These are phyloP conservation scores for Pouteria glomerata DNA, from an alignment of 148 eudicot genomes.

Conservation along the genomic window DNA sequence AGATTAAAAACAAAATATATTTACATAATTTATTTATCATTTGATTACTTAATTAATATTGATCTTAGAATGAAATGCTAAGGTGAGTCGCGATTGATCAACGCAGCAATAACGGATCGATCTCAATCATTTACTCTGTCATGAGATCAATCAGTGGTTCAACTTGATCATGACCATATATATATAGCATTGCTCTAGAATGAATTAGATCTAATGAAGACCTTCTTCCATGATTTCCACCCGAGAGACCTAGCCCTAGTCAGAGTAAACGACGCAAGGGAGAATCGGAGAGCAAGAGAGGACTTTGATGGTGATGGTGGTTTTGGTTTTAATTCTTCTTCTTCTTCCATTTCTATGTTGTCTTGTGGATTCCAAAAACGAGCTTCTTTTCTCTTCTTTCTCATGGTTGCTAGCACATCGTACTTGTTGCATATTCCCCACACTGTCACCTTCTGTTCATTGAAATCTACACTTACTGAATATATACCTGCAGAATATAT, in stretches of 20 bases:
- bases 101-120: no score
- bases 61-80: no score
- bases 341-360: no score
- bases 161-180: no score
- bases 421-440: constrained; percentile 97
- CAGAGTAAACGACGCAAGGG: neutral
- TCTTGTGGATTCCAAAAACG: constrained; percentile 47
- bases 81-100: no score
- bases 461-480: constrained; percentile 65
- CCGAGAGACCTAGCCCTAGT: constrained; percentile 1
- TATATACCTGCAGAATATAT: constrained; percentile 91
- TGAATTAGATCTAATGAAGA: constrained; percentile 53
- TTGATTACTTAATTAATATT: no score
- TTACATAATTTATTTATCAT: no score
- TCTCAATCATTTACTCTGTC: no score
- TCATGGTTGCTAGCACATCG: constrained; percentile 58
- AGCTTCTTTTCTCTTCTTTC: constrained; percentile 74
- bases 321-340: no score
- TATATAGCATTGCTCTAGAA: no score
- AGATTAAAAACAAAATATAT: no score
- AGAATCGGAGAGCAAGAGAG: neutral
- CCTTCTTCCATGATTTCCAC: constrained; percentile 63
- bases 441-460: constrained; percentile 81
- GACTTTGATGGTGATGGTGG: neutral
- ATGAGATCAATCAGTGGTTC: no score